Base-by-base conservation (phyloP, 116 monocot species). In the Phalaenopsis hybrid region DNA sequence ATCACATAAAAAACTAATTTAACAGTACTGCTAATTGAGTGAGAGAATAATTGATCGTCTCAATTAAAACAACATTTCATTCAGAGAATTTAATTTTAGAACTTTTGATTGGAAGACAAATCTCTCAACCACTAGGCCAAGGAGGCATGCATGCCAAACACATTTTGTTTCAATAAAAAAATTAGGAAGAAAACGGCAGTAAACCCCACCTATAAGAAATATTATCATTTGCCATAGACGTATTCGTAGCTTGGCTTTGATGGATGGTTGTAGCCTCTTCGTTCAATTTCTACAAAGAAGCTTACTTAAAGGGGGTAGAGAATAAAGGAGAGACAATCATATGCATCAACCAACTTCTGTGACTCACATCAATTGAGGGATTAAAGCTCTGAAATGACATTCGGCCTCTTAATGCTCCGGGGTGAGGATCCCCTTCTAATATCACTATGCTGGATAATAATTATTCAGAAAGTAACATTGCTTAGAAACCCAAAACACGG, bases 331-430 rank as follows among this genome's bases (percentile, higher is more conserved):
- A 11, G 12, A 80, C 16, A 78, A 85, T 44, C 1, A 58, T 52
- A 49, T 25, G 59, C 13, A 67, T 45, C 43, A 52, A 63, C 8
- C 21, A 81, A 75, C 33, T 45, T 28, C 65, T n/a, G 37, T 49
- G 70, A 86, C 94, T 92, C 88, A 98, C 98, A 84, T 98, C 98
- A 86, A 98, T 89, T 4, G 85, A 81, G 78, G 95, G 92, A 86
- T 95, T 98, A 85, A 98, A 98, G 83, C 81, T 92, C 82, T 85
- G 90, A 82, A 98, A 98, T 83, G 98, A 98, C 88, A 98, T 95
- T n/a, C 98, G 88, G 59, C 95, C 98, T 86, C 79, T 93, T 70
- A 91, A 63, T 86, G 90, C 95, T 85, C 88, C 90, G 55, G 93
- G 98, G 72, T 90, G 90, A 63, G 95, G 98, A 86, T 92, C 84